Evolutionary conservation across 768 basidiomycete species (phyloP).

Genomic region (Suillus ampliporus): DNA sequence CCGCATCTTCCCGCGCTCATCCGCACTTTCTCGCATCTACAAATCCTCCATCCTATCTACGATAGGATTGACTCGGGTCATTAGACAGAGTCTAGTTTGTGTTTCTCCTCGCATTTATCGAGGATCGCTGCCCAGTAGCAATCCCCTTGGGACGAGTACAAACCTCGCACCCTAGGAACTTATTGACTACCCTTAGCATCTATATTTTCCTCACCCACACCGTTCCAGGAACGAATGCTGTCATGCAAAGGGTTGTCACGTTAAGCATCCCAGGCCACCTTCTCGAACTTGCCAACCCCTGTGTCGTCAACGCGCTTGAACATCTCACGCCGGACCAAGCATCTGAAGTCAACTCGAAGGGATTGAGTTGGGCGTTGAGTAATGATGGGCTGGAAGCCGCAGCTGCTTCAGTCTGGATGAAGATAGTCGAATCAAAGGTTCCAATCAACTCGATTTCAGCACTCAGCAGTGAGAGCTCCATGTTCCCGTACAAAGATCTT

Average conservation of each 20-base stretch:
- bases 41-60: no score
- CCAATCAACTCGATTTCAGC: not conserved
- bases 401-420: slow-evolving; percentile 3
- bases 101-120: no score
- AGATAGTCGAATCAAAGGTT: not conserved
- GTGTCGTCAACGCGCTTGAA: not conserved
- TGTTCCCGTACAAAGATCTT: not conserved
- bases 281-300: slow-evolving; percentile 1
- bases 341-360: not conserved
- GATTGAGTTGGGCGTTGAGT: not conserved
- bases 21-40: no score
- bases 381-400: slow-evolving; percentile 1
- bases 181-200: no score
- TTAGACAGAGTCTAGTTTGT: no score
- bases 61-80: no score
- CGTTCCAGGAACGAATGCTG: slow-evolving; percentile 5
- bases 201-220: no score
- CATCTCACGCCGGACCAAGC: not conserved
- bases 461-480: slow-evolving; percentile 6
- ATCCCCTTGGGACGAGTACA: no score
- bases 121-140: no score
- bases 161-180: no score
- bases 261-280: slow-evolving; percentile 3
- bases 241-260: not conserved
- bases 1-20: no score